Evolutionary conservation across 129 eudicot species (phyloP).

Genomic region (sunflower (Helianthus annuus)): DNA sequence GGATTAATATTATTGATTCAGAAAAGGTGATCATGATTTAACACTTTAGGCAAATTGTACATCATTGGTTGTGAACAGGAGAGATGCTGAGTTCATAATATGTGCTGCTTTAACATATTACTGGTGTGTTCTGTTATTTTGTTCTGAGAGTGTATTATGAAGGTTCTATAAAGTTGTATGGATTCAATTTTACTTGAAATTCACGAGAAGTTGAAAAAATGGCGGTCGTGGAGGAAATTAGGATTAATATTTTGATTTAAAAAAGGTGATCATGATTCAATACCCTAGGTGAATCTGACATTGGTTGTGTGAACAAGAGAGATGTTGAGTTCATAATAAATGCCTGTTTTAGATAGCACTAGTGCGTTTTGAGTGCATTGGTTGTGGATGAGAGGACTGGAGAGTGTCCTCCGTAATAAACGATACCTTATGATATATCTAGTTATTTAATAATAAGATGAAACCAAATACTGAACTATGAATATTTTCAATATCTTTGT

Average conservation of each 20-base stretch:
- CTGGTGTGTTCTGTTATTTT: not conserved
- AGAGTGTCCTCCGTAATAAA: too few species aligned
- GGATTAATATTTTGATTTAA: too few species aligned
- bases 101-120: too few species aligned
- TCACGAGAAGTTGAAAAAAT: not conserved
- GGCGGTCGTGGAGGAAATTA: not conserved
- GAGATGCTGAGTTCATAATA: not conserved
- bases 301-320: too few species aligned
- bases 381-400: not conserved
- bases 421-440: not conserved
- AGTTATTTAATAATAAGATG: not conserved
- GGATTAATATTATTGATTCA: too few species aligned
- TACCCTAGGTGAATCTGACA: too few species aligned
- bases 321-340: not conserved
- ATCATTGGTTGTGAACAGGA: too few species aligned
- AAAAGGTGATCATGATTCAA: too few species aligned
- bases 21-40: too few species aligned
- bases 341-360: too few species aligned
- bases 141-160: not conserved
- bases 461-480: not conserved
- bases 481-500: not conserved
- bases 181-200: slow-evolving; percentile 7
- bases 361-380: not conserved
- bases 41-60: too few species aligned
- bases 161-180: slow-evolving; percentile 6